These are phyloP conservation scores for Nitzschia sp. DNA, from an alignment of 108 stramenopile species.

Conservation along the genomic window DNA sequence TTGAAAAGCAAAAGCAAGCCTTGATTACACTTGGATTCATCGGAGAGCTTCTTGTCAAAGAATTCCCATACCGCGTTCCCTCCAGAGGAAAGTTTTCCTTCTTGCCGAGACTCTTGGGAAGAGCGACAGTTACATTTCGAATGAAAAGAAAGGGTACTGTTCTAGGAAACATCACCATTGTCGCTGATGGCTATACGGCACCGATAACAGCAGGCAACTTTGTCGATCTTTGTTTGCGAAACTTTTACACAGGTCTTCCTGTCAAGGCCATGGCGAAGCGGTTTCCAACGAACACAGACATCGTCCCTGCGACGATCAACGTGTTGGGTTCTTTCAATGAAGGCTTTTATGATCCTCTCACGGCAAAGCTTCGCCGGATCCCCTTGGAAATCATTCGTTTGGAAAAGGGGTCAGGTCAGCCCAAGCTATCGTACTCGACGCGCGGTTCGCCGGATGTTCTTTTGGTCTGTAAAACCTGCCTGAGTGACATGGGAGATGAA, in stretches of 20 bases:
- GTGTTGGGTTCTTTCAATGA: constrained; percentile 81
- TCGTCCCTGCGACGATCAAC: constrained; percentile 42
- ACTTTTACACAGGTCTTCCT: constrained; percentile 82
- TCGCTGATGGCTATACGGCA: constrained; percentile 84
- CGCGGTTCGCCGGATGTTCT: constrained; percentile 15
- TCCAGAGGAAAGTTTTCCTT: constrained; percentile 74
- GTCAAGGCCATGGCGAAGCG: constrained; percentile 63
- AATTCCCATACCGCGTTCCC: constrained; percentile 73
- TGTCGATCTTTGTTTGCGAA: constrained; percentile 75
- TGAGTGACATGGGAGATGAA: constrained; percentile 17
- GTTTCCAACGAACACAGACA: constrained; percentile 40
- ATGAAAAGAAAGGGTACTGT: constrained; percentile 44
- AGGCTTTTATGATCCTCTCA: constrained; percentile 86
- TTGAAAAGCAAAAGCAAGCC: constrained; percentile 42
- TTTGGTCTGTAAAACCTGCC: constrained; percentile 1
- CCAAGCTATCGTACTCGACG: constrained; percentile 45
- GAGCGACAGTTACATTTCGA: constrained; percentile 74
- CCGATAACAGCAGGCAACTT: constrained; percentile 82
- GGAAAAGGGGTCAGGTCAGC: constrained; percentile 48
- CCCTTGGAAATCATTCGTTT: constrained; percentile 81
- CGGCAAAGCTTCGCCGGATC: constrained; percentile 76
- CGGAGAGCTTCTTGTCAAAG: constrained; percentile 64
- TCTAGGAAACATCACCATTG: constrained; percentile 80
- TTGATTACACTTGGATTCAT: constrained; percentile 65
- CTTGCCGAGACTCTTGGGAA: constrained; percentile 72